phyloP scores from a whole-genome alignment of 2,329 filamentous ascomycete genomes.

The Cercospora beticola region DNA sequence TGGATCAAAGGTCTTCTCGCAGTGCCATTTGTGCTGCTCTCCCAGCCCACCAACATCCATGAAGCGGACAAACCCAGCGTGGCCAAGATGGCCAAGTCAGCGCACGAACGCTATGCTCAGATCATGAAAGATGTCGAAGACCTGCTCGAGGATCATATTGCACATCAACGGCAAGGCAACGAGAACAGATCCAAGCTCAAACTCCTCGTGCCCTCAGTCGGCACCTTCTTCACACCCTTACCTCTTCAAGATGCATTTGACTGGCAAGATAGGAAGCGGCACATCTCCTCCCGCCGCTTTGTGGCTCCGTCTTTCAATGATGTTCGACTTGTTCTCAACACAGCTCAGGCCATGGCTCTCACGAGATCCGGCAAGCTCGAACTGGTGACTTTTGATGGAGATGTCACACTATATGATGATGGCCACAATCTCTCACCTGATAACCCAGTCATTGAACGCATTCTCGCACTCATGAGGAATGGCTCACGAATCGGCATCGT shows the following conservation, averaged over 20 bases:
- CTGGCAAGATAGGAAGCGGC: constrained; percentile 80
- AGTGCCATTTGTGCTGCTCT: constrained; percentile 94
- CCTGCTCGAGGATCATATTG: constrained; percentile 88
- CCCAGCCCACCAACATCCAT: constrained; percentile 85
- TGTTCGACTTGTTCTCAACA: constrained; percentile 87
- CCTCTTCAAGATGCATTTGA: constrained; percentile 78
- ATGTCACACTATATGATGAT: constrained; percentile 87
- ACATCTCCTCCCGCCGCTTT: constrained; percentile 87
- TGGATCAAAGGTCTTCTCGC: constrained; percentile 91
- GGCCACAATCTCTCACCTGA: constrained; percentile 73
- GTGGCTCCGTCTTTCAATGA: constrained; percentile 98
- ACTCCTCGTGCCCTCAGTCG: constrained; percentile 84
- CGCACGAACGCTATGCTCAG: constrained; percentile 86
- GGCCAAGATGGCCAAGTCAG: constrained; percentile 66
- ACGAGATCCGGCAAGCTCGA: constrained; percentile 70
- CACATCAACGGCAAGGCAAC: constrained; percentile 62
- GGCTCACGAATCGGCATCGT: constrained; percentile 90
- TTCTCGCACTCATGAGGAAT: constrained; percentile 69
- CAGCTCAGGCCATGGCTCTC: constrained; percentile 91
- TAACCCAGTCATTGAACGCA: constrained; percentile 72
- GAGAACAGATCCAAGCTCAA: constrained; percentile 74
- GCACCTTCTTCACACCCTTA: constrained; percentile 89
- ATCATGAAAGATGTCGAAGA: constrained; percentile 92
- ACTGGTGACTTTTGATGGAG: constrained; percentile 93
- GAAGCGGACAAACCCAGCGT: constrained; percentile 66